Conservation (phyloP, 164 flowering plant species). For the Vitis amurensis region DNA sequence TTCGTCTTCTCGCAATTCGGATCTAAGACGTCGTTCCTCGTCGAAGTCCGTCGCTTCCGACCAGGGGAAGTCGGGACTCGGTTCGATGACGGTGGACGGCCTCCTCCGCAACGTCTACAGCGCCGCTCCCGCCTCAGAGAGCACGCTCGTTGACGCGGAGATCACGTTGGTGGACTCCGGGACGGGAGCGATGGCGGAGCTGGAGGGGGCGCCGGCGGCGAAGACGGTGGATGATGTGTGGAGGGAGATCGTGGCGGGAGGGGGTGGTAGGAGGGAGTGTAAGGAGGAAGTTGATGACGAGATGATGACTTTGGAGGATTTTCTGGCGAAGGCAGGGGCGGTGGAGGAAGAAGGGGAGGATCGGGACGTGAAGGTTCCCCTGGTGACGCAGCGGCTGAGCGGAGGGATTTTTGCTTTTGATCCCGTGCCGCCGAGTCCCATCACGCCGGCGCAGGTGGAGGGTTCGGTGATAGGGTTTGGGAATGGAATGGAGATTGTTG, state of each 20-base stretch:
- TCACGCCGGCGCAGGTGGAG: slow-evolving; percentile 26
- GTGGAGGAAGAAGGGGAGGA: slow-evolving; percentile 10
- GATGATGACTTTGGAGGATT: slow-evolving; percentile 78
- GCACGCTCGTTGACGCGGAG: slow-evolving; percentile 31
- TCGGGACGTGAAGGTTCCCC: slow-evolving; percentile 39
- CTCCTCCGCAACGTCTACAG: slow-evolving; percentile 36
- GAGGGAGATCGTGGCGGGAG: slow-evolving; percentile 57
- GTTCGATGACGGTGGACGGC: slow-evolving; percentile 51
- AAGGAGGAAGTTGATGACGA: slow-evolving; percentile 36
- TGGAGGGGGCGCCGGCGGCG: background rate
- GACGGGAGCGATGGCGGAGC: no score
- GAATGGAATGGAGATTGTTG: slow-evolving; percentile 41
- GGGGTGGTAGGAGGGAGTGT: slow-evolving; percentile 14
- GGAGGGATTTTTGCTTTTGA: slow-evolving; percentile 39
- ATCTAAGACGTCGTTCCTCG: slow-evolving; percentile 41
- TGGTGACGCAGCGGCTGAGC: slow-evolving; percentile 24
- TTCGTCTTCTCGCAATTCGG: slow-evolving; percentile 47
- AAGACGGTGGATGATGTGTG: slow-evolving; percentile 58
- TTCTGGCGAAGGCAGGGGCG: slow-evolving; percentile 46
- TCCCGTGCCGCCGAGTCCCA: slow-evolving; percentile 21
- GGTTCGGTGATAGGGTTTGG: slow-evolving; percentile 44
- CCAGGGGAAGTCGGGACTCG: background rate
- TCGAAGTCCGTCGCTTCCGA: slow-evolving; percentile 12
- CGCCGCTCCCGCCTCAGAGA: slow-evolving; percentile 19
- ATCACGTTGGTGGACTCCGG: slow-evolving; percentile 13